These are phyloP conservation scores for Pythium aquatile DNA, from an alignment of 352 stramenopile species.

Conservation along the genomic window DNA sequence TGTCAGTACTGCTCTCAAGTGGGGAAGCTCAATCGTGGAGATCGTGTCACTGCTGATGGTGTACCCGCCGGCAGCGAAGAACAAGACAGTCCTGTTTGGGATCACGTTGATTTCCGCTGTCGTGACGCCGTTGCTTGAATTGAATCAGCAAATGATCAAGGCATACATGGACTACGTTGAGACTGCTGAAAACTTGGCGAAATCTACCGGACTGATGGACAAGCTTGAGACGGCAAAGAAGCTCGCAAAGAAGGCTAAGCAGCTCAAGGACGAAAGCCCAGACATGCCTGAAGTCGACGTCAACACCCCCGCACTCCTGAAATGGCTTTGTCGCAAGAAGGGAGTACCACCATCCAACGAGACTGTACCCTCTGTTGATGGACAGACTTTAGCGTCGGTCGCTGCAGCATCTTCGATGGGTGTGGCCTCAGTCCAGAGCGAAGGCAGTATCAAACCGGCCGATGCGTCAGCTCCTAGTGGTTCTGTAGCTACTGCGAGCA, in stretches of 20 bases:
- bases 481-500: neutral
- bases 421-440: neutral
- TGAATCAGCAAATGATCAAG: slow-evolving; percentile 56
- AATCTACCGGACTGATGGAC: slow-evolving; percentile 26
- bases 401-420: neutral
- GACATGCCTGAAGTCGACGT: slow-evolving; percentile 18
- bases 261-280: slow-evolving; percentile 14
- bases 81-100: slow-evolving; percentile 27
- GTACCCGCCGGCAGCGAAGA: slow-evolving; percentile 19
- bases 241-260: slow-evolving; percentile 12
- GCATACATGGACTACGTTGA: slow-evolving; percentile 54
- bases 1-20: slow-evolving; percentile 47
- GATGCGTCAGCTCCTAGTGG: neutral
- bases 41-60: slow-evolving; percentile 43
- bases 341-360: neutral
- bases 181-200: slow-evolving; percentile 28
- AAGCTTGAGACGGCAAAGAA: slow-evolving; percentile 27
- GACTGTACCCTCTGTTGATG: neutral
- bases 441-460: neutral
- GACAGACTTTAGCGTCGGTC: neutral
- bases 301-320: slow-evolving; percentile 12
- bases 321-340: slow-evolving; percentile 5
- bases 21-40: slow-evolving; percentile 45
- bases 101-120: slow-evolving; percentile 40
- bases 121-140: slow-evolving; percentile 44